Percentiles rank a stretch among this genome's conserved stretches.
Evolutionary conservation across 1,284 basidiomycete genomes (phyloP).

Genomic region (Sanguinoderma infundibulare): DNA sequence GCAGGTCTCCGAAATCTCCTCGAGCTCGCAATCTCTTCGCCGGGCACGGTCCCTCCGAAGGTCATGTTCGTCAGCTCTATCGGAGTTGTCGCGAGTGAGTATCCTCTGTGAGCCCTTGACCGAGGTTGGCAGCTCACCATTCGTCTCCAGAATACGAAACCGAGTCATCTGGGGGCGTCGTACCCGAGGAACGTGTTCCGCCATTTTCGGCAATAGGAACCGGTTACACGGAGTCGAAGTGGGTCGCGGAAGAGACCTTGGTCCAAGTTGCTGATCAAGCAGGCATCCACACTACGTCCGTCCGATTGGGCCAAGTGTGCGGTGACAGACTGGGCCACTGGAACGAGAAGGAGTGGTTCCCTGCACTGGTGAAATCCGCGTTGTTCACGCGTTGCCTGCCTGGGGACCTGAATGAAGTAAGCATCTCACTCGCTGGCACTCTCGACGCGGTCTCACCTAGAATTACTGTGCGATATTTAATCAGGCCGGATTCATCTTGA

Average conservation of each 20-base stretch:
- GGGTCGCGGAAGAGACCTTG: constrained; percentile 40
- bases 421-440: not conserved
- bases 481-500: constrained; percentile 29
- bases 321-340: constrained; percentile 44
- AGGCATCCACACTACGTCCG: constrained; percentile 32
- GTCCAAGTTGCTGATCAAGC: constrained; percentile 22
- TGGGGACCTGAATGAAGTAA: constrained; percentile 17
- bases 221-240: constrained; percentile 46
- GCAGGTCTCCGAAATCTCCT: constrained; percentile 21
- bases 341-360: constrained; percentile 49
- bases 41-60: constrained; percentile 20
- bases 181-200: constrained; percentile 8
- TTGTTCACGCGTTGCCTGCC: constrained; percentile 33
- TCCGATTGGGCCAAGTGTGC: constrained; percentile 49
- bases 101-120: not conserved
- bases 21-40: constrained; percentile 31
- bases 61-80: constrained; percentile 39
- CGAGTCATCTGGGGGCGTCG: not conserved
- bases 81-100: constrained; percentile 30
- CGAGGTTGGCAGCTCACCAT: no score
- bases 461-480: not conserved
- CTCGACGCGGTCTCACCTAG: not conserved
- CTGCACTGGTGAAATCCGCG: constrained; percentile 42
- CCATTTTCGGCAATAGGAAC: constrained; percentile 34
- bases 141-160: not conserved